Percentiles rank a stretch among this genome's conserved stretches.
Conservation (phyloP, 2,329 filamentous ascomycete genomes). For the Mycogone perniciosa region DNA sequence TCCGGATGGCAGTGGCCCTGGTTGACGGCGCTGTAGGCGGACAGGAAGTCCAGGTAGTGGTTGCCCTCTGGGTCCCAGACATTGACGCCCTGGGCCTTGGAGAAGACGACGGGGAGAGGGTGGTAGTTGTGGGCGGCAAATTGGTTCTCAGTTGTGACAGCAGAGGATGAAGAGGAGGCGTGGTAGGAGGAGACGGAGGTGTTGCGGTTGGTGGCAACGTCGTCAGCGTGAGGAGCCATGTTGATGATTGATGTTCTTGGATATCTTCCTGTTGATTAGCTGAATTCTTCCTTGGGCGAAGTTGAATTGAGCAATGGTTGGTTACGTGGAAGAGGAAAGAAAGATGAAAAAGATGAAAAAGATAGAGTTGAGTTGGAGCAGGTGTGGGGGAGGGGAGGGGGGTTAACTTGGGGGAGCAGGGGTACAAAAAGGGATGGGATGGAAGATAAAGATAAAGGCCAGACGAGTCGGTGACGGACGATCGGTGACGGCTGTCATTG, state of each 20-base stretch:
- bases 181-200: constrained; percentile 50
- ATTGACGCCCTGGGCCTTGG: constrained; percentile 73
- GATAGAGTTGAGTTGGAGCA: neutral
- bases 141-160: constrained; percentile 74
- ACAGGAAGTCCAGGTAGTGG: constrained; percentile 96
- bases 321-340: neutral
- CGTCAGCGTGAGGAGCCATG: constrained; percentile 57
- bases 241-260: constrained; percentile 14
- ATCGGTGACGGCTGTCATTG: no score
- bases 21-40: constrained; percentile 96
- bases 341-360: neutral
- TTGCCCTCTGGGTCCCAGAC: constrained; percentile 97
- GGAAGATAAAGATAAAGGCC: neutral
- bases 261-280: neutral
- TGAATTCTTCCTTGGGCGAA: neutral
- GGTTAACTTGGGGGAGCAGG: neutral
- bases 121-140: constrained; percentile 98
- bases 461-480: neutral
- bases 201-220: constrained; percentile 23
- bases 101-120: constrained; percentile 89
- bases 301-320: neutral
- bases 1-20: constrained; percentile 97
- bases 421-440: neutral
- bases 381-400: neutral
- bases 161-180: constrained; percentile 68